Conservation (phyloP, 345 rosid genomes). For the Abelmoschus esculentus region DNA sequence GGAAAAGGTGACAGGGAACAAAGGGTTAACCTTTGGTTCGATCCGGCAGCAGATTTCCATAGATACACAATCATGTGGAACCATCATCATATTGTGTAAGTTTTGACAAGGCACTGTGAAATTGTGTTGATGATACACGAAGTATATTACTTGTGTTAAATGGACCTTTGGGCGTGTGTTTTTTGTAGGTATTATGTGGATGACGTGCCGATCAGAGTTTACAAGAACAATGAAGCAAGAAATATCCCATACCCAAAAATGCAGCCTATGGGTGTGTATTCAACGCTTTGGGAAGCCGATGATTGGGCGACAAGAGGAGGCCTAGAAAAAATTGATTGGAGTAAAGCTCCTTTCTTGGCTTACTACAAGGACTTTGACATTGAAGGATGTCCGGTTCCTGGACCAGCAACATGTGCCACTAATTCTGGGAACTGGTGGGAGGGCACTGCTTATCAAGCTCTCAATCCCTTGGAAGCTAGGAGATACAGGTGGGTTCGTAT, state of each 20-base stretch:
- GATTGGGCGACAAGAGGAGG: conserved; percentile 99
- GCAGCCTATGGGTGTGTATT: conserved; percentile 85
- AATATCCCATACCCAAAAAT: conserved; percentile 55
- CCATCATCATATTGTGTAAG: conserved; percentile 70
- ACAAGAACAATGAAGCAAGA: conserved; percentile 69
- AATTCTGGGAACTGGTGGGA: conserved; percentile 87
- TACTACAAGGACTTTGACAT: conserved; percentile 84
- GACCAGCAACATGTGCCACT: conserved; percentile 56
- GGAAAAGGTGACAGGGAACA: conserved; percentile 93
- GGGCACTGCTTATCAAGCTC: conserved; percentile 47
- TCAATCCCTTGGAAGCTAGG: conserved; percentile 59
- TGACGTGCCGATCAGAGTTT: conserved; percentile 77
- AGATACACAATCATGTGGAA: conserved; percentile 63
- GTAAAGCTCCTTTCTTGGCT: conserved; percentile 76
- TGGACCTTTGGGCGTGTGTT: neutral
- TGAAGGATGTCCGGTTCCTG: conserved; percentile 83
- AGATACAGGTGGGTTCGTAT: conserved; percentile 84
- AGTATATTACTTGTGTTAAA: neutral
- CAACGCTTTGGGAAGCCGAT: conserved; percentile 96
- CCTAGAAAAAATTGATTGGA: conserved; percentile 83
- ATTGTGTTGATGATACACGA: neutral
- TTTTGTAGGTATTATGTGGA: conserved; percentile 62
- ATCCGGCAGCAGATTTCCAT: conserved; percentile 70
- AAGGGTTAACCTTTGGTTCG: conserved; percentile 91
- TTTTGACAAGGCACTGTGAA: neutral